Evolutionary conservation across 2,329 filamentous ascomycete species (phyloP).

Genomic region (Tolypocladium pustulatum): DNA sequence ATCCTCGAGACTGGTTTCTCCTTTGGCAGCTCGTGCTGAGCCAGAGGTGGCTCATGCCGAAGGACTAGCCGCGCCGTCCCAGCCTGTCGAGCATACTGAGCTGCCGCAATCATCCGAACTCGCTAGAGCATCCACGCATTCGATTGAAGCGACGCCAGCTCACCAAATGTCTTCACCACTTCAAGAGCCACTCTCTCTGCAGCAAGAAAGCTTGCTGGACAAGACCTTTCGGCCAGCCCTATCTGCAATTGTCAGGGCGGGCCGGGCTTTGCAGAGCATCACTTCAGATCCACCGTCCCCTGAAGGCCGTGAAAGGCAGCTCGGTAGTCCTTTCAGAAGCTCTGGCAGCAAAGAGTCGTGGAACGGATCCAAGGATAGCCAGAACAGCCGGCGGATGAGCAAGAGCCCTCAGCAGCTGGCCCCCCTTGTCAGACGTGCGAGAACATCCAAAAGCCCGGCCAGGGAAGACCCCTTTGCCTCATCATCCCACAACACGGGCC

Average conservation of each 20-base stretch:
- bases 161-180: constrained; percentile 27
- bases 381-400: constrained; percentile 13
- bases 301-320: constrained; percentile 34
- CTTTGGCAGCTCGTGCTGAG: not conserved
- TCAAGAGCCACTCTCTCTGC: constrained; percentile 20
- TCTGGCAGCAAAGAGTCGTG: constrained; percentile 25
- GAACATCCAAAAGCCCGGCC: constrained; percentile 6
- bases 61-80: constrained; percentile 4
- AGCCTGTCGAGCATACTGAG: constrained; percentile 4
- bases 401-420: constrained; percentile 17
- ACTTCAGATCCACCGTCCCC: constrained; percentile 50
- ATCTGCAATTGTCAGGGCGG: constrained; percentile 48
- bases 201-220: constrained; percentile 16
- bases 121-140: constrained; percentile 11
- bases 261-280: constrained; percentile 44
- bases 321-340: constrained; percentile 45
- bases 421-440: constrained; percentile 4
- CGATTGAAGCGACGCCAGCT: constrained; percentile 21
- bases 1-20: not conserved
- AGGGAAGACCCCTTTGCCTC: constrained; percentile 19
- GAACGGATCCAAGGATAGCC: constrained; percentile 15
- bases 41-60: not conserved
- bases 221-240: constrained; percentile 31
- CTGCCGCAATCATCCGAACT: constrained; percentile 5
- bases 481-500: constrained; percentile 14